Conservation (phyloP, 164 flowering plant species). For the Vitis labrusca region DNA sequence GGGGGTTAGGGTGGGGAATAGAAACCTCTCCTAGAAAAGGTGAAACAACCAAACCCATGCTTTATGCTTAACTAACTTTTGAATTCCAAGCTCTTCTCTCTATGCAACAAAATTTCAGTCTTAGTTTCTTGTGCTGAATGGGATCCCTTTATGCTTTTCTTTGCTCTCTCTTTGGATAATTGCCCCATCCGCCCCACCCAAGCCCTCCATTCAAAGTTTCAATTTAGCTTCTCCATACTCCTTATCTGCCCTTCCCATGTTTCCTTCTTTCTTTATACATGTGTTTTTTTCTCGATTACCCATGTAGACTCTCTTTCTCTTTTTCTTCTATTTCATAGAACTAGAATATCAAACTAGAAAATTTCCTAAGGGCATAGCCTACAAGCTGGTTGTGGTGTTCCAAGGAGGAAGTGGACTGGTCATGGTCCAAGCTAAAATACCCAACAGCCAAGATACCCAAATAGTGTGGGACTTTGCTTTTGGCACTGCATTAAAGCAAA, state of each 20-base stretch:
- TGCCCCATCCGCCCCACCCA: slow-evolving; percentile 1
- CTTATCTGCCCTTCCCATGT: slow-evolving; percentile 1
- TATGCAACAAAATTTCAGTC: slow-evolving; percentile 33
- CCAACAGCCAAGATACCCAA: neutral
- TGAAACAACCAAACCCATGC: slow-evolving; percentile 8
- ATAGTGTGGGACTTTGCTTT: slow-evolving; percentile 6
- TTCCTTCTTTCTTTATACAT: slow-evolving; percentile 2
- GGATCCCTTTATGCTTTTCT: slow-evolving; percentile 57
- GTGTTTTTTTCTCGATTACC: slow-evolving; percentile 7
- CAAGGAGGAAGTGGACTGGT: neutral
- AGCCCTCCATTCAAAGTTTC: slow-evolving; percentile 16
- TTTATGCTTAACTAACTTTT: slow-evolving; percentile 20
- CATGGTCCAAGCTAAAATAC: slow-evolving; percentile 2
- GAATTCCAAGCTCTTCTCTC: slow-evolving; percentile 50
- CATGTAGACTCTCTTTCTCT: slow-evolving; percentile 11
- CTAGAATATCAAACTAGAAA: neutral
- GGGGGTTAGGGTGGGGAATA: slow-evolving; percentile 17
- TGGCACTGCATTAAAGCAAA: slow-evolving; percentile 14
- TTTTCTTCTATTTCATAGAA: neutral
- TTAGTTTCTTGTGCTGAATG: slow-evolving; percentile 53
- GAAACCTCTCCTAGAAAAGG: slow-evolving; percentile 25
- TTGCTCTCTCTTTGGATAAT: slow-evolving; percentile 21
- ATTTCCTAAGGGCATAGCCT: neutral
- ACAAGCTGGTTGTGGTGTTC: neutral
- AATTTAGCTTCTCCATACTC: neutral